Percentiles rank a stretch among this genome's conserved stretches.
These are phyloP conservation scores for Blakeslea trispora DNA, from an alignment of 371 early-diverging fungal genomes.

Conservation along the genomic window DNA sequence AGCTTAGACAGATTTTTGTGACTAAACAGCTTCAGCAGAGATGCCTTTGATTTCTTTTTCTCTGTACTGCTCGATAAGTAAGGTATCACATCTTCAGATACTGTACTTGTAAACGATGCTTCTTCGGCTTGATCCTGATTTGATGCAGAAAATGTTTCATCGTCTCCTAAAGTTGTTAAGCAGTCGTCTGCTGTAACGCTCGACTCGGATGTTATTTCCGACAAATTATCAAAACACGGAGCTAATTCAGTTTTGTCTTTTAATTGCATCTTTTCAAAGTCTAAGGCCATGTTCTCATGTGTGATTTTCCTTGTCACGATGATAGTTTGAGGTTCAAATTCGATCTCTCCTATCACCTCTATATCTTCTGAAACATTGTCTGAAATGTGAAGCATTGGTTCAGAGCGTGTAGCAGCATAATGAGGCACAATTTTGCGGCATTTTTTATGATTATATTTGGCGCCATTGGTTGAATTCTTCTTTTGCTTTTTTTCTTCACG, in stretches of 20 bases:
- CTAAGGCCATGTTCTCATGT: not conserved
- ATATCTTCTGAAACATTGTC: not conserved
- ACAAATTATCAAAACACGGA: not conserved
- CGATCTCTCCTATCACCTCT: not conserved
- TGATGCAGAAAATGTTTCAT: too few relatives aligned
- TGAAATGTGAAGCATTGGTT: not conserved
- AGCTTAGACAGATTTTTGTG: not conserved
- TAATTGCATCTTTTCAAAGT: not conserved
- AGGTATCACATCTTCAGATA: not conserved
- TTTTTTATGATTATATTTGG: not conserved
- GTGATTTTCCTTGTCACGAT: not conserved
- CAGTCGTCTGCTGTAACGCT: too few relatives aligned
- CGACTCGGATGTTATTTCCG: not conserved
- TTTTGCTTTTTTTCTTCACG: not conserved
- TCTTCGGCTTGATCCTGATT: not conserved
- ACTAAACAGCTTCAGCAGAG: not conserved
- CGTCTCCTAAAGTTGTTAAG: too few relatives aligned
- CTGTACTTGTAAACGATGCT: not conserved
- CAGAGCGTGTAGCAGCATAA: not conserved
- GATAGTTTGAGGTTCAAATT: not conserved
- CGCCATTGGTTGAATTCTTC: not conserved
- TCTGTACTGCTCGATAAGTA: not conserved
- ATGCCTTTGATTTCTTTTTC: not conserved
- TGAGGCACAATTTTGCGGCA: not conserved
- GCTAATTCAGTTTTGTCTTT: not conserved